Conservation (phyloP, 106 monocot species). For the Dendrobium huoshanense region DNA sequence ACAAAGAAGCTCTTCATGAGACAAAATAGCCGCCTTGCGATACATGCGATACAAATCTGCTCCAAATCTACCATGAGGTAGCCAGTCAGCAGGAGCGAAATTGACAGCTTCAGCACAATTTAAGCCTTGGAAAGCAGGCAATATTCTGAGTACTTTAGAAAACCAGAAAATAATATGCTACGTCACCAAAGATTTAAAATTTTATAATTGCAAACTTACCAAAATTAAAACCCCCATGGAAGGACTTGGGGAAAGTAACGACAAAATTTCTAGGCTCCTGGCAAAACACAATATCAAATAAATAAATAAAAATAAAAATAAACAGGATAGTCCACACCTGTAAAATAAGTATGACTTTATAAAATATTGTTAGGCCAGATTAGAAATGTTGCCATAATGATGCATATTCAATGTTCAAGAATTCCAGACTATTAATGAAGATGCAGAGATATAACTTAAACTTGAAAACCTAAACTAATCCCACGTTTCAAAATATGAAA, state of each 20-base stretch:
- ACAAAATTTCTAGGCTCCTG: slow-evolving; percentile 92
- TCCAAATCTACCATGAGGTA: slow-evolving; percentile 76
- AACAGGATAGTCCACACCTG: not conserved
- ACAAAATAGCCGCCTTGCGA: slow-evolving; percentile 65
- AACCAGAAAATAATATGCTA: not conserved
- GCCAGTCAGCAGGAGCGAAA: slow-evolving; percentile 84
- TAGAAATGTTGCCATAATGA: not conserved
- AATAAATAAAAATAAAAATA: not conserved
- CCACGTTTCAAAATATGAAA: not conserved
- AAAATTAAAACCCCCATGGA: slow-evolving; percentile 80
- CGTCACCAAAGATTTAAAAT: not conserved
- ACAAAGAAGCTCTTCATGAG: slow-evolving; percentile 74
- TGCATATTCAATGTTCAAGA: not conserved
- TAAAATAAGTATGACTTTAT: not conserved
- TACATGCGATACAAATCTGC: slow-evolving; percentile 65
- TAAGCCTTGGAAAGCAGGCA: slow-evolving; percentile 35
- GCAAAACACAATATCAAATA: not conserved
- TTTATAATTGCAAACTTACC: slow-evolving; percentile 31
- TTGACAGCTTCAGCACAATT: slow-evolving; percentile 97
- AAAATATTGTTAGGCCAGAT: not conserved
- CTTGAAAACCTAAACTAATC: not conserved
- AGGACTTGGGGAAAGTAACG: slow-evolving; percentile 77
- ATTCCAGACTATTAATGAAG: not conserved
- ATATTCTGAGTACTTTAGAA: not conserved
- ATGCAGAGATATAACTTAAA: not conserved